Conservation (phyloP, 1,284 basidiomycete genomes). For the Nidula niveotomentosa region DNA sequence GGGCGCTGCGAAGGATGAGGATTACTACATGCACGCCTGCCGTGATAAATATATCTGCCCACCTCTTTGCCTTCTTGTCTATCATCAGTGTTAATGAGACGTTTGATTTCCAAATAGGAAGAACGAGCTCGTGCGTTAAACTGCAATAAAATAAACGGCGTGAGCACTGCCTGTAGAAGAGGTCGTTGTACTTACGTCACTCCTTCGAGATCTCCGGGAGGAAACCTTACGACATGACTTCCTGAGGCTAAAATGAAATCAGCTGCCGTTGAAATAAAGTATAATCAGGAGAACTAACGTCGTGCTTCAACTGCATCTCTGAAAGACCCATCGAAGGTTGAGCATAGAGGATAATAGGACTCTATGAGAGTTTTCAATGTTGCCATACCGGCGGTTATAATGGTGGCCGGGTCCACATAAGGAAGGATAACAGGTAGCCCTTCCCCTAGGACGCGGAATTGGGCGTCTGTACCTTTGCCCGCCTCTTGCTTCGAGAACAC, state of each 20-base stretch:
- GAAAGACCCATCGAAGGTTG: slow-evolving; percentile 63
- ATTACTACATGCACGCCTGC: too few species aligned
- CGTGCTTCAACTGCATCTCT: slow-evolving; percentile 43
- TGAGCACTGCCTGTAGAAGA: neutral
- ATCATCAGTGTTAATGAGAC: slow-evolving; percentile 87
- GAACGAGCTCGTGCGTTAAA: slow-evolving; percentile 70
- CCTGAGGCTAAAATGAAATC: slow-evolving; percentile 50
- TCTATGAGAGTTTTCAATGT: slow-evolving; percentile 70
- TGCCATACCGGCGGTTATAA: slow-evolving; percentile 61
- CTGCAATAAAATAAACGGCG: slow-evolving; percentile 32
- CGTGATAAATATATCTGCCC: too few species aligned
- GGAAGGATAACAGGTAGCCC: slow-evolving; percentile 84
- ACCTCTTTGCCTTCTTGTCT: slow-evolving; percentile 95
- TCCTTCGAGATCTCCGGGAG: slow-evolving; percentile 50
- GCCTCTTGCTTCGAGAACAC: slow-evolving; percentile 73
- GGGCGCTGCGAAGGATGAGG: slow-evolving; percentile 43
- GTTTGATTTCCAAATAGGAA: slow-evolving; percentile 92
- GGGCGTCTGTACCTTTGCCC: slow-evolving; percentile 50
- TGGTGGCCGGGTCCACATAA: slow-evolving; percentile 64
- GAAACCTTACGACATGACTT: slow-evolving; percentile 73
- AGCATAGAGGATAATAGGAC: slow-evolving; percentile 77
- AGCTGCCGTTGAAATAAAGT: neutral
- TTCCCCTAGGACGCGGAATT: slow-evolving; percentile 83
- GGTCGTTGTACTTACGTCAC: slow-evolving; percentile 44
- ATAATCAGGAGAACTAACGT: slow-evolving; percentile 35